Evolutionary conservation across 2,329 filamentous ascomycete genomes (phyloP).

Genomic region (Claviceps sp.): DNA sequence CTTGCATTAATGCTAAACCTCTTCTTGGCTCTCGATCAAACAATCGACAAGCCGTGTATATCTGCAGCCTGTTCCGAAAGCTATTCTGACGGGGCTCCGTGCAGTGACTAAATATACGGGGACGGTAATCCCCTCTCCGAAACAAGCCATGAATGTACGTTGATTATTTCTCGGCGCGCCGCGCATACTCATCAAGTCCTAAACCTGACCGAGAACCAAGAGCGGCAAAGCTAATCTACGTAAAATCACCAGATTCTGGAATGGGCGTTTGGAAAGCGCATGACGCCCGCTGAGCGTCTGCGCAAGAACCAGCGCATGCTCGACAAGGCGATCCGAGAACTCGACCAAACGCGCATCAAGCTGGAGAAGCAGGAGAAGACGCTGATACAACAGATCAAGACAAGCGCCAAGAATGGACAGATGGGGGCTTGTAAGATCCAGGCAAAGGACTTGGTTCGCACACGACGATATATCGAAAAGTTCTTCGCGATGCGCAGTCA

Average conservation of each 20-base stretch:
- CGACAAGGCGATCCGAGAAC: constrained; percentile 92
- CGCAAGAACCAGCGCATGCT: constrained; percentile 92
- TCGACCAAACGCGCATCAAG: constrained; percentile 90
- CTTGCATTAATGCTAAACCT: not conserved
- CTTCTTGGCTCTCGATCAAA: constrained; percentile 2
- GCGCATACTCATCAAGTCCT: not conserved
- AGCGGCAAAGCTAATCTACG: constrained; percentile 3
- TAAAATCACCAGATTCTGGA: constrained; percentile 61
- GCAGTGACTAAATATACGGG: not conserved
- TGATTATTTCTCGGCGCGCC: not conserved
- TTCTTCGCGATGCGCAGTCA: constrained; percentile 98
- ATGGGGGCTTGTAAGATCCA: constrained; percentile 99
- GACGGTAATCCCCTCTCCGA: not conserved
- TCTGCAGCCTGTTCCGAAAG: not conserved
- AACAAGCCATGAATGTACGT: constrained; percentile 43
- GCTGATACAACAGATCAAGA: constrained; percentile 89
- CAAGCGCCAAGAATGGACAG: constrained; percentile 94
- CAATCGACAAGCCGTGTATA: not conserved
- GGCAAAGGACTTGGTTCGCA: constrained; percentile 90
- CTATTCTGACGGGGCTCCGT: not conserved
- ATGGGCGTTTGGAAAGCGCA: constrained; percentile 98
- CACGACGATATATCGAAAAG: constrained; percentile 88
- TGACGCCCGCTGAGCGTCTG: constrained; percentile 86
- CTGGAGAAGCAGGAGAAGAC: constrained; percentile 99
- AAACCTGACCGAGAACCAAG: not conserved